These are phyloP conservation scores for Aspergillus diversus DNA, from an alignment of 495 filamentous ascomycete genomes.

Conservation along the genomic window DNA sequence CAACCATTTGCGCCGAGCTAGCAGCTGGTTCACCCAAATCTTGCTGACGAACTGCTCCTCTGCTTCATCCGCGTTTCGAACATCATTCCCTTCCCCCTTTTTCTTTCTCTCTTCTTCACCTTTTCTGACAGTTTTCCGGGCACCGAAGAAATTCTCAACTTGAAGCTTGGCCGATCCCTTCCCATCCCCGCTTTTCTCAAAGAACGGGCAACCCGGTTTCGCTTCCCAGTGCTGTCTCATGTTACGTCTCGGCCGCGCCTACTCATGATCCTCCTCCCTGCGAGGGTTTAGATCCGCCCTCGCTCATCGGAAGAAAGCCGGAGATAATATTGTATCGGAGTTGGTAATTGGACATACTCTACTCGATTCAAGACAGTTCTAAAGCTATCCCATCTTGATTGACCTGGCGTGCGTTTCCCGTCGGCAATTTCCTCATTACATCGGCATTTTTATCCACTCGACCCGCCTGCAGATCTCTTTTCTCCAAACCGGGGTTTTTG, in stretches of 20 bases:
- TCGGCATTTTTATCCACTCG: slow-evolving; percentile 11
- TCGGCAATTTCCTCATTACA: slow-evolving; percentile 8
- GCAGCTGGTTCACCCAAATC: not conserved
- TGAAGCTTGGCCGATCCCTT: not conserved
- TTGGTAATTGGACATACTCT: not conserved
- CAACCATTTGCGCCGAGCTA: not conserved
- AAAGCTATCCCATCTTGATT: not conserved
- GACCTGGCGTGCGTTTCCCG: not conserved
- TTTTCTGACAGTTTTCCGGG: not conserved
- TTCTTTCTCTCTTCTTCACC: not conserved
- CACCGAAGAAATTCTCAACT: not conserved
- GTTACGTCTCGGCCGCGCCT: slow-evolving; percentile 7
- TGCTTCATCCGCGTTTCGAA: not conserved
- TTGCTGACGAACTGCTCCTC: not conserved
- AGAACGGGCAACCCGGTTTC: slow-evolving; percentile 10
- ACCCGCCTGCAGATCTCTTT: slow-evolving; percentile 20
- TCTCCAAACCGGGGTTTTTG: slow-evolving; percentile 10
- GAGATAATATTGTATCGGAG: not conserved
- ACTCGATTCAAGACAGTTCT: not conserved
- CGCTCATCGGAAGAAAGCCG: slow-evolving; percentile 5
- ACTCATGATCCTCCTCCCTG: slow-evolving; percentile 18
- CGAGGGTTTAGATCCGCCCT: slow-evolving; percentile 20
- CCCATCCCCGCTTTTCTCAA: slow-evolving; percentile 2
- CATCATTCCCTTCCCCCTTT: not conserved
- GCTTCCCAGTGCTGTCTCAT: slow-evolving; percentile 1